phyloP scores from a whole-genome alignment of 2,329 filamentous ascomycete genomes.

The Trichoderma semiorbis region DNA sequence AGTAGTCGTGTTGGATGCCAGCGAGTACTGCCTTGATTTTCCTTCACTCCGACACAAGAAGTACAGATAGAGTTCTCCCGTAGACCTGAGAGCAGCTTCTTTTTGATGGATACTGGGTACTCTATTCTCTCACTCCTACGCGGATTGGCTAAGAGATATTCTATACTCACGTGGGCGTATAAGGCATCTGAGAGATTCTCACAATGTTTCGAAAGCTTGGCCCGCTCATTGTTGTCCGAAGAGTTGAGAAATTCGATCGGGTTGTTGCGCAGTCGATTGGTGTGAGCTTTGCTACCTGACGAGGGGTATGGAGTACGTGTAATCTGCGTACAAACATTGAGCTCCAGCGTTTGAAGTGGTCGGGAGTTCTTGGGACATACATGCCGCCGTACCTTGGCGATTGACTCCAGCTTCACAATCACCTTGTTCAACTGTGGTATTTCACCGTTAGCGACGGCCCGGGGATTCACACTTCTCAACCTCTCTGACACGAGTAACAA shows the following conservation, averaged over 20 bases:
- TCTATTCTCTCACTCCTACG: not conserved
- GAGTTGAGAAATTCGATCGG: not conserved
- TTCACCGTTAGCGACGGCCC: not conserved
- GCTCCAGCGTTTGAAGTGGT: not conserved
- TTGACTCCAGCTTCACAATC: not conserved
- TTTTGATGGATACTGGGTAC: not conserved
- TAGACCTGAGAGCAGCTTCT: not conserved
- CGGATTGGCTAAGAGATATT: not conserved
- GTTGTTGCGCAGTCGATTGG: not conserved
- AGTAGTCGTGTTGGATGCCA: not conserved
- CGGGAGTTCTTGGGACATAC: not conserved
- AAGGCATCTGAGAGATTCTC: not conserved
- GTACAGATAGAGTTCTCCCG: not conserved
- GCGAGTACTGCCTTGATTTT: not conserved
- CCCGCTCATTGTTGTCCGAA: not conserved
- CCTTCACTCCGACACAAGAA: not conserved
- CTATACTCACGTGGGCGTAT: fast-evolving
- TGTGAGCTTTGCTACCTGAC: no score
- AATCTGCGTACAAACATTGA: not conserved
- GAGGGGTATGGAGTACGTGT: no score
- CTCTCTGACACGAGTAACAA: not conserved
- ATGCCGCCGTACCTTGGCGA: not conserved
- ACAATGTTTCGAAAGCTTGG: not conserved
- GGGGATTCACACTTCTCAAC: not conserved
- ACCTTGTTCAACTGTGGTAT: not conserved